A percentile compares a stretch with the other conserved stretches of the same genome.
These are phyloP conservation scores for Basipetospora chlamydospora DNA, from an alignment of 2,329 filamentous ascomycete genomes.

Conservation along the genomic window DNA sequence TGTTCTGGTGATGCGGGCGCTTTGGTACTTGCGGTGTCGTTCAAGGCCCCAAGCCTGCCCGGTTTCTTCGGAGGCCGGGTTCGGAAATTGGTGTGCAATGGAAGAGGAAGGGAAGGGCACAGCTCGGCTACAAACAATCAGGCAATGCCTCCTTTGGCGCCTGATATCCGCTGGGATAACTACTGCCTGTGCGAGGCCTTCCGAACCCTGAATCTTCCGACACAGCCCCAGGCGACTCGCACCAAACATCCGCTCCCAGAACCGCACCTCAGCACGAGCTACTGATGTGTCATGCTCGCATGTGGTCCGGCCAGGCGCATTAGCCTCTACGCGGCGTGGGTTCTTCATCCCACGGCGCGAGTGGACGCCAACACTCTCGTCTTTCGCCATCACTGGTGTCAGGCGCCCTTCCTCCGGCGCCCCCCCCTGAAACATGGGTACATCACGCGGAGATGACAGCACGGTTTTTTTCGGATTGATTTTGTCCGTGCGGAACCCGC, in stretches of 20 bases:
- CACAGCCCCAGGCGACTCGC: conserved; percentile 9
- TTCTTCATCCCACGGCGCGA: conserved; percentile 21
- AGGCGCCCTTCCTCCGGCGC: conserved; percentile 26
- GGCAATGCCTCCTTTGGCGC: conserved; percentile 20
- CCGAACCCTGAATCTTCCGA: conserved; percentile 22
- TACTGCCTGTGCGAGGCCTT: conserved; percentile 26
- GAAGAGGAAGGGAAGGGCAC: conserved; percentile 11
- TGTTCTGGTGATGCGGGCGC: conserved; percentile 18
- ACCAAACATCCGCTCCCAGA: conserved; percentile 24
- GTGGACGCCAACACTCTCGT: conserved; percentile 32
- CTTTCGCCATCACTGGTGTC: background rate
- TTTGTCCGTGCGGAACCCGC: conserved; percentile 69
- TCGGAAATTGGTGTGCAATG: conserved; percentile 10
- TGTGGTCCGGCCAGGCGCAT: conserved; percentile 44
- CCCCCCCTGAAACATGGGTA: conserved; percentile 22
- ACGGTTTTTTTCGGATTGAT: conserved; percentile 88
- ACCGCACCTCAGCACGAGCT: conserved; percentile 25
- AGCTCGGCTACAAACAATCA: conserved; percentile 33
- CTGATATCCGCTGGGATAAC: conserved; percentile 16
- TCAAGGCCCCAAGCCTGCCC: conserved; percentile 3
- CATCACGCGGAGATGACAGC: conserved; percentile 35
- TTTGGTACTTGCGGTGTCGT: too few species aligned
- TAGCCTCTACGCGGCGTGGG: conserved; percentile 30
- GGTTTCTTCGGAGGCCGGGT: background rate
- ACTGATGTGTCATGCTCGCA: conserved; percentile 28